Conservation (phyloP, 1,139 yeast species). For the Candida sanyaensis region DNA sequence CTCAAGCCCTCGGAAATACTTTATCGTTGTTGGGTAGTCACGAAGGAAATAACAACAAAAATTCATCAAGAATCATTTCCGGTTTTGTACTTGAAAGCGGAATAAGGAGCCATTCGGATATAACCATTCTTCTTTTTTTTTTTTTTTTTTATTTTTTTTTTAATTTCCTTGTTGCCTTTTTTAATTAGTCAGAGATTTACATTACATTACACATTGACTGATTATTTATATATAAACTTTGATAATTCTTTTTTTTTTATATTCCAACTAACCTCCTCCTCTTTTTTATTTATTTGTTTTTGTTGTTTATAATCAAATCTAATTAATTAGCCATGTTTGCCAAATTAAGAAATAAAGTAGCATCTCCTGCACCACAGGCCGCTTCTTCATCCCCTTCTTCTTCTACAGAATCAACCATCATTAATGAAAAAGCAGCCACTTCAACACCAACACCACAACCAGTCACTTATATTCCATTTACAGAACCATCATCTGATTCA, state of each 20-base stretch:
- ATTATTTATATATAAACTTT: neutral
- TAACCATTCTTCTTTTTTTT: neutral
- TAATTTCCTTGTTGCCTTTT: neutral
- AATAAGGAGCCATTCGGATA: neutral
- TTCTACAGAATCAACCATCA: conserved; percentile 2
- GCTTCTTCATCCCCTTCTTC: conserved; percentile 8
- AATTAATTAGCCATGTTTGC: conserved; percentile 10
- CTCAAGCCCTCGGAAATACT: too few species aligned
- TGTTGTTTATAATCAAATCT: neutral
- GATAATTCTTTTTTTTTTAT: neutral
- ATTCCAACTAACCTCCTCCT: neutral
- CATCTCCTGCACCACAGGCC: conserved; percentile 4
- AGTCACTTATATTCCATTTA: conserved; percentile 47
- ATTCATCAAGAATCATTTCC: neutral
- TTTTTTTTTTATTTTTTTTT: too few species aligned
- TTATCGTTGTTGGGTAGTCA: too few species aligned
- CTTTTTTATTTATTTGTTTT: neutral
- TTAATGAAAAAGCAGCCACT: conserved; percentile 1
- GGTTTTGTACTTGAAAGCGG: neutral
- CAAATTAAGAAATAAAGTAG: conserved; percentile 11
- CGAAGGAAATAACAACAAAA: too few species aligned
- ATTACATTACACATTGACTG: neutral
- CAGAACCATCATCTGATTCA: conserved; percentile 46
- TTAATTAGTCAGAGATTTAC: neutral
- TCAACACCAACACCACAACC: neutral